phyloP scores from a whole-genome alignment of 1,139 yeast species.

The Arxiozyma slooffiae region DNA sequence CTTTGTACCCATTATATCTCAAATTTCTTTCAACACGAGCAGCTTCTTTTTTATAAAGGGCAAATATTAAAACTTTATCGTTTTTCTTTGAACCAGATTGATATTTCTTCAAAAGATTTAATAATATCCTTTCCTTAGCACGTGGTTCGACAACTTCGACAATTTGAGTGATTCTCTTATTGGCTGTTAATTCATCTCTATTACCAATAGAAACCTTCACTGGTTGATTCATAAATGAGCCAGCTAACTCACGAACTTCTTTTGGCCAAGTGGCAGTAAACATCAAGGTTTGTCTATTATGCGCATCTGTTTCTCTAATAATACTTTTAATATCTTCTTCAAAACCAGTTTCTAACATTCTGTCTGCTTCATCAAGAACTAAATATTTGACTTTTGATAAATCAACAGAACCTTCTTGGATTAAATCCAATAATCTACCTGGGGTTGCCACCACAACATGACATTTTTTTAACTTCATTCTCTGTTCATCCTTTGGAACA shows the following conservation, averaged over 20 bases:
- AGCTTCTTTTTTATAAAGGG: slow-evolving; percentile 94
- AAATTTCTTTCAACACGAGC: slow-evolving; percentile 74
- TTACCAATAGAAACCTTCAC: slow-evolving; percentile 89
- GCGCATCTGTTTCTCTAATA: slow-evolving; percentile 78
- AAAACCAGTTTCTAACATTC: slow-evolving; percentile 95
- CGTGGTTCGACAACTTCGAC: slow-evolving; percentile 88
- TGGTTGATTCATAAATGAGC: slow-evolving; percentile 73
- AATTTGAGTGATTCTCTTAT: slow-evolving; percentile 82
- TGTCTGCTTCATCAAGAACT: slow-evolving; percentile 93
- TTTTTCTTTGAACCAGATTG: slow-evolving; percentile 54
- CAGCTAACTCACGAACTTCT: slow-evolving; percentile 88
- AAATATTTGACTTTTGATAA: slow-evolving; percentile 62
- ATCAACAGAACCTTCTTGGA: slow-evolving; percentile 79
- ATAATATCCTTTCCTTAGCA: slow-evolving; percentile 66
- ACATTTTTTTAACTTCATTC: slow-evolving; percentile 50
- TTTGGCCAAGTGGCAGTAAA: slow-evolving; percentile 98
- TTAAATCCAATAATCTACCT: slow-evolving; percentile 84
- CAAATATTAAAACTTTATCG: slow-evolving; percentile 83
- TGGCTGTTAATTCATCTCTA: slow-evolving; percentile 87
- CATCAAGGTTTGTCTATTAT: slow-evolving; percentile 90
- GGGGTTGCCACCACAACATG: slow-evolving; percentile 93
- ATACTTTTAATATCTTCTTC: slow-evolving; percentile 90
- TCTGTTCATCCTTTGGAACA: slow-evolving; percentile 89
- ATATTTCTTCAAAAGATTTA: slow-evolving; percentile 65
- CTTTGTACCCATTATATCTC: slow-evolving; percentile 61